Conservation (phyloP, 2,329 filamentous ascomycete genomes). For the Amesomyces nigricolor region DNA sequence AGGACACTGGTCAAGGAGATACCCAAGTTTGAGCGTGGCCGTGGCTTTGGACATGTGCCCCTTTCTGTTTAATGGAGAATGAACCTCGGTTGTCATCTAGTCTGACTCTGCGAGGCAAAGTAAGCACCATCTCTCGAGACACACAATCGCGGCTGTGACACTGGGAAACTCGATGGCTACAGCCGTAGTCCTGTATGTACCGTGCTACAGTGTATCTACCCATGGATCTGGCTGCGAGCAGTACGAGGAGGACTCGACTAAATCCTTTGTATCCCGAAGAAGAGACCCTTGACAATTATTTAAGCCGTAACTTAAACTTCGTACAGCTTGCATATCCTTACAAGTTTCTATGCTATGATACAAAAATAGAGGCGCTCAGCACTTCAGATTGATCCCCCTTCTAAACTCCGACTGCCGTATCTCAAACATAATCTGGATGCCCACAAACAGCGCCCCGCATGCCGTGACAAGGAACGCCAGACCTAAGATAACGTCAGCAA, state of each 20-base stretch:
- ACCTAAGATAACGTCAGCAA: constrained; percentile 42
- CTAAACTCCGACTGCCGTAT: constrained; percentile 78
- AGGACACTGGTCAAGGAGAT: constrained; percentile 3
- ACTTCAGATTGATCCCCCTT: constrained; percentile 77
- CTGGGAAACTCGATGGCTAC: neutral
- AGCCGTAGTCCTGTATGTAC: neutral
- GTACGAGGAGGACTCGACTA: too few species aligned
- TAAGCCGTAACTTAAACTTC: too few species aligned
- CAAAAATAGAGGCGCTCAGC: constrained; percentile 32
- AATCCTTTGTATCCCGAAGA: too few species aligned
- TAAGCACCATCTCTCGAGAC: neutral
- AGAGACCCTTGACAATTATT: too few species aligned
- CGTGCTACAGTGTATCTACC: too few species aligned
- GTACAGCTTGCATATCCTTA: neutral
- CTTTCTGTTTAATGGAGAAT: neutral
- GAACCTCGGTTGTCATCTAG: neutral
- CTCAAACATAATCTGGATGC: constrained; percentile 94
- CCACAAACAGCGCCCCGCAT: constrained; percentile 72
- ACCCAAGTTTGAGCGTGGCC: neutral
- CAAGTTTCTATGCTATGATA: too few species aligned
- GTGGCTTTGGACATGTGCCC: neutral
- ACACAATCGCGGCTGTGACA: neutral
- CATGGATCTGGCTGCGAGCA: too few species aligned
- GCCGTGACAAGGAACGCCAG: constrained; percentile 66
- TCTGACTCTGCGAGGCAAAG: too few species aligned